A percentile compares a stretch with the other conserved stretches of the same genome.
Evolutionary conservation across 495 filamentous ascomycete species (phyloP).

Genomic region (Tuber microsphaerosporum): DNA sequence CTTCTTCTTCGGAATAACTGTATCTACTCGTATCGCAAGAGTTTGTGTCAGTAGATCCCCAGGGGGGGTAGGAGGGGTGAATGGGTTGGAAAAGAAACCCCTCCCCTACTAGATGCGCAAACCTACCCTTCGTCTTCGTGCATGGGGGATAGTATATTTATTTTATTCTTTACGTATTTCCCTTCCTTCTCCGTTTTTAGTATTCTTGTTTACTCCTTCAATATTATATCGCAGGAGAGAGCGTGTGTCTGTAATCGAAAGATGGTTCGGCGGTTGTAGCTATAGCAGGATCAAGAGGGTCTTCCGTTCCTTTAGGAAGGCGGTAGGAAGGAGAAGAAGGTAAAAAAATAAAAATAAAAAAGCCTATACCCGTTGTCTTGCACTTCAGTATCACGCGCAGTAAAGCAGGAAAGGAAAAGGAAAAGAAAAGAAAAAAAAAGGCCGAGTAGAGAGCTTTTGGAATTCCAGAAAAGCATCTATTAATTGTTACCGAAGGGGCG

Average conservation of each 20-base stretch:
- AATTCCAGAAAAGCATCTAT: not conserved
- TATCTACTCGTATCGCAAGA: not conserved
- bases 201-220: not conserved
- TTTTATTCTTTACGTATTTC: not conserved
- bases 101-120: not conserved
- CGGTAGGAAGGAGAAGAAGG: not conserved
- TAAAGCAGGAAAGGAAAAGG: not conserved
- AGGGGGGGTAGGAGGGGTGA: not conserved
- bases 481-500: conserved; percentile 5
- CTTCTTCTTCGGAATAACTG: not conserved
- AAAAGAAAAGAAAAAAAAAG: not conserved
- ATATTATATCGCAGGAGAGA: not conserved
- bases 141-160: not conserved
- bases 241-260: not conserved
- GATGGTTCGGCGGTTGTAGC: not conserved
- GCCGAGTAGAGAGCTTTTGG: not conserved
- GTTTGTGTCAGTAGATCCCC: not conserved
- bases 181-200: not conserved
- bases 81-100: not conserved
- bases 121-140: conserved; percentile 2
- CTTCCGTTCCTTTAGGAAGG: not conserved
- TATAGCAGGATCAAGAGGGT: not conserved
- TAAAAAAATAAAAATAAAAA: not conserved
- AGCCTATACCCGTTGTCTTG: not conserved
- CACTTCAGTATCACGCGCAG: not conserved